Base-by-base conservation (phyloP, 1,284 basidiomycete species). In the Fomitopsis schrenkii region DNA sequence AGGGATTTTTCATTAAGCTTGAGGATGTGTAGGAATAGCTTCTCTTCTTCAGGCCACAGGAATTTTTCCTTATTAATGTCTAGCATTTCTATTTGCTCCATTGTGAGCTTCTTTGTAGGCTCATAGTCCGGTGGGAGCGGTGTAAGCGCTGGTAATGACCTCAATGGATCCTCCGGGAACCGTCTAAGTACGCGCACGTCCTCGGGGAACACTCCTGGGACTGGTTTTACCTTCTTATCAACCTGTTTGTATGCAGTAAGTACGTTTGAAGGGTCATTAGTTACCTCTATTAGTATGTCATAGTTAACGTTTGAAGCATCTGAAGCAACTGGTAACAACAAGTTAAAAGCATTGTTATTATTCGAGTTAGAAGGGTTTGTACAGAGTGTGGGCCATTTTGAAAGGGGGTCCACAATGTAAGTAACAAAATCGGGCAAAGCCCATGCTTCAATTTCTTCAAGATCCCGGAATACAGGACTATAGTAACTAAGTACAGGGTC, bases 41-140 rank as follows among this genome's bases (percentile, higher is more conserved):
- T 71, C 10, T 68, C 61, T 63, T 78, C 73, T 59, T 76, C 72
- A 15, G 67, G 61, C 60, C 60, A 66, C 12, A 77, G 57, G 50
- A 73, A 75, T 15, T 57, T 60, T 35, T 70, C 60, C 36, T 57
- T 8, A 48, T 73, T 72, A 9, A 76, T 64, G 2, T 70, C 57
- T n/a, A 72, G 38, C 14, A 14, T 59, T 3, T 67, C 60, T 22
- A 68, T 54, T 0, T 61, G n/a, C 57, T 72, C 68, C 5, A 38
- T 15, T 1, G 66, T 71, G 1, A 72, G 46, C 19, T 59, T 48
- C 12, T 19, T 46, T 6, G 35, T 61, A 1, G 66, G 64, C 3
- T 22, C n/a, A 44, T 69, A 72, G 2, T 45, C 33, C 0, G 72
- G 68, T 9, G 68, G 70, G 19, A 60, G 38, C 0, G 41, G 9